A percentile compares a stretch with the other conserved stretches of the same genome.
phyloP scores from a whole-genome alignment of 768 basidiomycete genomes.

The Udeniomyces megalosporus region DNA sequence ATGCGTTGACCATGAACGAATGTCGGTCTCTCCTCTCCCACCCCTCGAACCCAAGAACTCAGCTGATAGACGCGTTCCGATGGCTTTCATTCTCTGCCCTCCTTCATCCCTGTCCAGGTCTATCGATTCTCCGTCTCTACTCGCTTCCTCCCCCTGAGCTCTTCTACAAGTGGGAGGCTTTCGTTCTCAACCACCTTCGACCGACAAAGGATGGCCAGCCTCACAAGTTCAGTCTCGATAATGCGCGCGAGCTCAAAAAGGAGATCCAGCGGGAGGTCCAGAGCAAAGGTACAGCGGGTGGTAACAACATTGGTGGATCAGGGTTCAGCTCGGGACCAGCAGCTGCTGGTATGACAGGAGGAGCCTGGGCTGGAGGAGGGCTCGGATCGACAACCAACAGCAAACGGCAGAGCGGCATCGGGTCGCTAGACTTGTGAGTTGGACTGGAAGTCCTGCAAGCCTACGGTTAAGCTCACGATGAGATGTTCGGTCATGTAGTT shows the following conservation, averaged over 20 bases:
- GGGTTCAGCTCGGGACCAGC: no score
- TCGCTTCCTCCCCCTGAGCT: constrained; percentile 30
- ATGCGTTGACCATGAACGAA: no score
- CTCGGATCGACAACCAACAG: no score
- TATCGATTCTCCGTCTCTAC: constrained; percentile 33
- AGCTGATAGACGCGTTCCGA: no score
- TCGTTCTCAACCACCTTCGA: constrained; percentile 22
- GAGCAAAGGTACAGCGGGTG: neutral
- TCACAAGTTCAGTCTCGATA: constrained; percentile 23
- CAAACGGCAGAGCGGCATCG: neutral
- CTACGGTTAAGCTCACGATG: no score
- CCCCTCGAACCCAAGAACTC: no score
- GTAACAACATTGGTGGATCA: no score
- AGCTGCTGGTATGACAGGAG: no score
- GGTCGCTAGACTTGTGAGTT: constrained; percentile 1
- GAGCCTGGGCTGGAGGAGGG: no score
- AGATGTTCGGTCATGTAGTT: neutral
- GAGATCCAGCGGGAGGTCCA: constrained; percentile 24
- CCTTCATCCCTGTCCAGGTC: constrained; percentile 23
- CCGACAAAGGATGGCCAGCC: neutral
- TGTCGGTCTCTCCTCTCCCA: no score
- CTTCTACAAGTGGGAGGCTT: constrained; percentile 36
- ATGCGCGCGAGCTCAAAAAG: constrained; percentile 27
- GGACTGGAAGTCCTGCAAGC: neutral
- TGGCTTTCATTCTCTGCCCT: neutral